Percentiles rank a stretch among this genome's conserved stretches.
Conservation (phyloP, 495 filamentous ascomycete species). For the Ramalina intermedia region DNA sequence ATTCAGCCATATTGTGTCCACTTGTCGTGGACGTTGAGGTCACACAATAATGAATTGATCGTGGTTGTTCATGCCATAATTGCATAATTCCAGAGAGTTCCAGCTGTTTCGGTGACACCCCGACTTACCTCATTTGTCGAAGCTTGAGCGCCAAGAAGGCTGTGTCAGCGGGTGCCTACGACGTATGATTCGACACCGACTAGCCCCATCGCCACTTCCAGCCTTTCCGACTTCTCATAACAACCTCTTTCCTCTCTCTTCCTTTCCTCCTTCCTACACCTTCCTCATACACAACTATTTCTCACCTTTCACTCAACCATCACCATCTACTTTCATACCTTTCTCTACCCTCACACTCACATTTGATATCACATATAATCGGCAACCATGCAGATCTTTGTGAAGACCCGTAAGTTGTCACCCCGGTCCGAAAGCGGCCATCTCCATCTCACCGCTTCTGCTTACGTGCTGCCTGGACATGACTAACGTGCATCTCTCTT, state of each 20-base stretch:
- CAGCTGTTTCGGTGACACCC: too few species aligned
- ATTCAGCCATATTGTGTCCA: too few species aligned
- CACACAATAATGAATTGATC: too few species aligned
- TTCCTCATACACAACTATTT: neutral
- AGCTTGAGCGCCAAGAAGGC: too few species aligned
- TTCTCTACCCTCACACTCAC: neutral
- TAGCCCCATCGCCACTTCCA: neutral
- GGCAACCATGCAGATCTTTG: constrained; percentile 85
- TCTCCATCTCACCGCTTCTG: constrained; percentile 2
- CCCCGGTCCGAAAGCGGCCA: constrained; percentile 12
- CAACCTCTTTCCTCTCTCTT: constrained; percentile 5
- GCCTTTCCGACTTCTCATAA: neutral
- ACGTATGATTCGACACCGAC: neutral
- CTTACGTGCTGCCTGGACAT: neutral
- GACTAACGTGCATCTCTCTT: constrained; percentile 15
- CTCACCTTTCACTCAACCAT: neutral
- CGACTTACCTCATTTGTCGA: too few species aligned
- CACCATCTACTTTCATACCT: neutral
- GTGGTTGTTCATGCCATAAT: too few species aligned
- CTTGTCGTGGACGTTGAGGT: too few species aligned
- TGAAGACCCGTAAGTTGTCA: constrained; percentile 73
- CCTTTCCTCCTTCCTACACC: constrained; percentile 10
- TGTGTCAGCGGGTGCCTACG: neutral
- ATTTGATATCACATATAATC: constrained; percentile 5
- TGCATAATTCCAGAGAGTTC: too few species aligned